A percentile compares a stretch with the other conserved stretches of the same genome.
phyloP scores from a whole-genome alignment of 352 stramenopile genomes.

The Phytopythium vexans region DNA sequence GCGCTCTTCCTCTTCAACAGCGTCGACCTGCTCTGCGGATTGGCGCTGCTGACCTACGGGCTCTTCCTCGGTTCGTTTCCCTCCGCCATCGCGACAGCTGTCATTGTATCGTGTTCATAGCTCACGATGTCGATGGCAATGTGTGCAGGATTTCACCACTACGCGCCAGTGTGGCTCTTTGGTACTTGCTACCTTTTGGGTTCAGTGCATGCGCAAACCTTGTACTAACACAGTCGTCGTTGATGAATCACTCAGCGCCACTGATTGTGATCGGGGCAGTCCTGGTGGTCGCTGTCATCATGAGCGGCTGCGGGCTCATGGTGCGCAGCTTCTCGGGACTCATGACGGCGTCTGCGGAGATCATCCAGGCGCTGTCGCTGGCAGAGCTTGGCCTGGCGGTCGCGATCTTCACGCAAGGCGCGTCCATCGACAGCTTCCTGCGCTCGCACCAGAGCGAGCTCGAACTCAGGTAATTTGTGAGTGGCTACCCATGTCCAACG shows the following conservation, averaged over 20 bases:
- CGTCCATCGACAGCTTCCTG: constrained; percentile 62
- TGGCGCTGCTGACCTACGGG: constrained; percentile 57
- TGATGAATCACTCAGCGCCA: constrained; percentile 20
- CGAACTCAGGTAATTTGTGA: constrained; percentile 44
- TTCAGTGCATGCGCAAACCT: not conserved
- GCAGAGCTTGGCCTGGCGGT: constrained; percentile 67
- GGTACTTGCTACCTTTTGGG: constrained; percentile 14
- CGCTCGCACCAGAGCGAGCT: constrained; percentile 63
- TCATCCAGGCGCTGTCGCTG: constrained; percentile 60
- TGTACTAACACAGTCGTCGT: not conserved
- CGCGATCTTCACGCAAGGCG: constrained; percentile 74
- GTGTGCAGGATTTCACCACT: constrained; percentile 46
- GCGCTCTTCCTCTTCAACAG: constrained; percentile 79
- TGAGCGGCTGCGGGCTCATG: constrained; percentile 65
- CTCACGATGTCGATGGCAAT: not conserved
- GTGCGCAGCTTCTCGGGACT: constrained; percentile 41
- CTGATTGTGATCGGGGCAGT: constrained; percentile 52
- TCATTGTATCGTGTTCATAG: not conserved
- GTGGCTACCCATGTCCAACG: not conserved
- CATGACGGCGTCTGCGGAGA: constrained; percentile 50
- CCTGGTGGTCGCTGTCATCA: constrained; percentile 45
- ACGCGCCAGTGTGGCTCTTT: constrained; percentile 67
- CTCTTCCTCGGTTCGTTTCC: constrained; percentile 43
- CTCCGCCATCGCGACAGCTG: not conserved
- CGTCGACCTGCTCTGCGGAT: constrained; percentile 63